Conservation (phyloP, 495 filamentous ascomycete genomes). For the Penicillium roqueforti region DNA sequence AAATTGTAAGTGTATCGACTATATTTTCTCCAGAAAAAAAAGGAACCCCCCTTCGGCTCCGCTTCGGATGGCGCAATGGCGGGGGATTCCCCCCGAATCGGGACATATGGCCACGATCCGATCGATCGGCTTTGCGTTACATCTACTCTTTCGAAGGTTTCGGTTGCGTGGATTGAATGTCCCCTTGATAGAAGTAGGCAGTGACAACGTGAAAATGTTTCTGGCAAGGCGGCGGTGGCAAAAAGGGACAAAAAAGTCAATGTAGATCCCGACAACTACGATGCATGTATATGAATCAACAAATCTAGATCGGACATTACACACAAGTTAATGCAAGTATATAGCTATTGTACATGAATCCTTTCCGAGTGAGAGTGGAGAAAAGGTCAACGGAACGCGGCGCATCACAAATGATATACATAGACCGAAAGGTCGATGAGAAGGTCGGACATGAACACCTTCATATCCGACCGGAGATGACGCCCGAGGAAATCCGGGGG, state of each 20-base stretch:
- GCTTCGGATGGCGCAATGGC: slow-evolving; percentile 28
- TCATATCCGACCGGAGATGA: background rate
- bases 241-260: slow-evolving; percentile 13
- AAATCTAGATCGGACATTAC: slow-evolving; percentile 11
- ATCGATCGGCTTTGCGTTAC: background rate
- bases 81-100: background rate
- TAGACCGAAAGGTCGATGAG: slow-evolving; percentile 15
- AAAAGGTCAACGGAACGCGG: slow-evolving; percentile 12
- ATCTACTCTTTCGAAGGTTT: background rate
- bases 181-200: background rate
- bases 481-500: slow-evolving; percentile 3
- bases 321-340: slow-evolving; percentile 24
- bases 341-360: slow-evolving; percentile 30
- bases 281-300: background rate
- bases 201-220: background rate
- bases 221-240: slow-evolving; percentile 21
- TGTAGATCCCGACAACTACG: background rate
- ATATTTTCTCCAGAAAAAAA: background rate
- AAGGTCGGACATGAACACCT: slow-evolving; percentile 6
- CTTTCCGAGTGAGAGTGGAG: slow-evolving; percentile 28
- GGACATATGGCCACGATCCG: background rate
- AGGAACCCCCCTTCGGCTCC: slow-evolving; percentile 14
- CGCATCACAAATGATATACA: slow-evolving; percentile 27
- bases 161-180: background rate
- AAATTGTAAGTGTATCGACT: background rate